A percentile compares a stretch with the other conserved stretches of the same genome.
Conservation (phyloP, 805 yeast species). For the Cyberlindnera veronae region DNA sequence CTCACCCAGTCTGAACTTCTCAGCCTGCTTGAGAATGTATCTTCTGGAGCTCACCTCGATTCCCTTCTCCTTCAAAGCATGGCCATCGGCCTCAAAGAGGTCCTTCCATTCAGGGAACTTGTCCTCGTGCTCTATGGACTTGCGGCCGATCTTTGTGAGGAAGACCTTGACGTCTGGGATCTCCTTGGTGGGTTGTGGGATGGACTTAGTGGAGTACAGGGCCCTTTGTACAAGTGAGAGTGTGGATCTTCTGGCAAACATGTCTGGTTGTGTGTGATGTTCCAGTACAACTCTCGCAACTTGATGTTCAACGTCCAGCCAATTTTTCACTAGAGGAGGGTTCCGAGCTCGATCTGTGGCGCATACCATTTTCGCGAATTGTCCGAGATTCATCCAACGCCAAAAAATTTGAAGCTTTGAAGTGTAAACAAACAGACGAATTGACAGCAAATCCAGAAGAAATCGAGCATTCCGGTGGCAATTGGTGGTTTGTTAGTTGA, state of each 20-base stretch:
- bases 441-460: too few relatives aligned
- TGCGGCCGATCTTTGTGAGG: conserved; percentile 75
- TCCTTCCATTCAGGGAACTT: conserved; percentile 67
- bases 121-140: conserved; percentile 62
- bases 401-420: conserved; percentile 6
- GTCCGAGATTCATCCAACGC: background rate
- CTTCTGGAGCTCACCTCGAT: conserved; percentile 68
- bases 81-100: conserved; percentile 54
- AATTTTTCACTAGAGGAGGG: conserved; percentile 2
- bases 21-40: conserved; percentile 70
- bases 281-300: background rate
- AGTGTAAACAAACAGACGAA: conserved; percentile 7
- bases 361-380: conserved; percentile 3
- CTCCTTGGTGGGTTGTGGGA: conserved; percentile 47
- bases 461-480: too few relatives aligned
- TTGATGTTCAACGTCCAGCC: background rate
- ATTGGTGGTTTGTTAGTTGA: background rate
- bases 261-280: background rate
- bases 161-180: conserved; percentile 74
- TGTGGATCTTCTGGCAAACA: conserved; percentile 15
- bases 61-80: conserved; percentile 68
- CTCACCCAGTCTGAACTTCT: conserved; percentile 57
- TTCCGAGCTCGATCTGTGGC: background rate
- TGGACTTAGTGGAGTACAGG: conserved; percentile 13
- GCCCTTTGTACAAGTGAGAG: conserved; percentile 10